Evolutionary conservation across 2,329 filamentous ascomycete species (phyloP).

Genomic region (Mariannaea elegans): DNA sequence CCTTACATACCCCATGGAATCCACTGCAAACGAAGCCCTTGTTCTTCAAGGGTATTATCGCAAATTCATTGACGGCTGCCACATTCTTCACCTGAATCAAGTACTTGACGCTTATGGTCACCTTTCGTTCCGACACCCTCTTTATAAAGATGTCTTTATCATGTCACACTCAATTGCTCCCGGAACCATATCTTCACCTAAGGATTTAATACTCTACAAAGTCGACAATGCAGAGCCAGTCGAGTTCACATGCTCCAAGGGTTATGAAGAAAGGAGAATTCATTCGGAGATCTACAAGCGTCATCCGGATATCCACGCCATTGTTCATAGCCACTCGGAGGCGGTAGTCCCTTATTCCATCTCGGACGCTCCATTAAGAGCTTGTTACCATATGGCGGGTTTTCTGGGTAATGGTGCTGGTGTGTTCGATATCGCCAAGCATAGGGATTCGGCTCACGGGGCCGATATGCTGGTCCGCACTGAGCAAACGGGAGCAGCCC

Average conservation of each 20-base stretch:
- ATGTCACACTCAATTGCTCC: not conserved
- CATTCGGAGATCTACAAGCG: constrained; percentile 1
- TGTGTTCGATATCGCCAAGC: not conserved
- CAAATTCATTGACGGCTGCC: no score
- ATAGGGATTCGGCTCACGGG: not conserved
- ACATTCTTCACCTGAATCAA: not conserved
- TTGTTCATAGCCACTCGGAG: not conserved
- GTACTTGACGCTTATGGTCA: not conserved
- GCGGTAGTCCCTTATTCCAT: not conserved
- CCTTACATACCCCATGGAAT: no score
- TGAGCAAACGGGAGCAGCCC: not conserved
- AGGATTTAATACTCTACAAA: not conserved
- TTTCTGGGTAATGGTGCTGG: not conserved
- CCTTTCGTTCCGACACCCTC: not conserved
- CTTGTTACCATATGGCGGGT: not conserved
- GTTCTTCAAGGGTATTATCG: no score
- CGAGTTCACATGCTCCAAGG: not conserved
- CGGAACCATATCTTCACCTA: not conserved
- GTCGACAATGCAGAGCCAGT: not conserved
- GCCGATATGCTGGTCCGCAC: not conserved
- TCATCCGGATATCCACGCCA: not conserved
- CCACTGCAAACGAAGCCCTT: no score
- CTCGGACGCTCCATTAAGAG: not conserved
- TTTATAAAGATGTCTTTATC: not conserved
- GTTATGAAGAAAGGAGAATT: not conserved